These are phyloP conservation scores for Ocimum tenuiflorum DNA, from an alignment of 257 asterid genomes.

Conservation along the genomic window DNA sequence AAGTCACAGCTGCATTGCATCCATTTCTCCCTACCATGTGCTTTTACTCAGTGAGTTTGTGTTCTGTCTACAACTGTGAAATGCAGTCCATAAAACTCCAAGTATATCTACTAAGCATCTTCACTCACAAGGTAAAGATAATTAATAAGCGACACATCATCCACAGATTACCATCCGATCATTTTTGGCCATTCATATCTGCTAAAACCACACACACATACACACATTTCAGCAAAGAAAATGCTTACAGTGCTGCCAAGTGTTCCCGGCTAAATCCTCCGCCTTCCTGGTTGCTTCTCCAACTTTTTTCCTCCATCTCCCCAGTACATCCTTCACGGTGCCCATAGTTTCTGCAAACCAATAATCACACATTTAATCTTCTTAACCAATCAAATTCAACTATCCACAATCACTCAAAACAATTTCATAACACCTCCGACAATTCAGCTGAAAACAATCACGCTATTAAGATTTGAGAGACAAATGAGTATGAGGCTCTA, in stretches of 20 bases:
- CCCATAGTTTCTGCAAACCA: constrained; percentile 64
- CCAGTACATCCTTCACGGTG: constrained; percentile 67
- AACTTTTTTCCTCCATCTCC: constrained; percentile 85
- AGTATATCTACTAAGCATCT: not conserved
- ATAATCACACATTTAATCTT: not conserved
- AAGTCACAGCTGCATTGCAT: not conserved
- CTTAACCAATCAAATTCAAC: not conserved
- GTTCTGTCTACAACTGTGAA: not conserved
- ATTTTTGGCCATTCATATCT: not conserved
- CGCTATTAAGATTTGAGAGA: not conserved
- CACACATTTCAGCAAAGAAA: not conserved
- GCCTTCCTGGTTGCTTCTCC: constrained; percentile 88
- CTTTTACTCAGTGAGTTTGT: not conserved
- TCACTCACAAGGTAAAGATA: not conserved
- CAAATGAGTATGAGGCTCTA: not conserved
- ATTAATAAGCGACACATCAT: not conserved
- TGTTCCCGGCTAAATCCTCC: constrained; percentile 88
- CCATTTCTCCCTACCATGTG: not conserved
- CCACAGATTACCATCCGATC: not conserved
- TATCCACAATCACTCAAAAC: not conserved
- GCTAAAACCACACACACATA: no score
- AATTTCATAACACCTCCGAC: not conserved
- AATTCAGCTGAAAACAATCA: constrained; percentile 1
- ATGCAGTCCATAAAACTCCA: constrained; percentile 6
- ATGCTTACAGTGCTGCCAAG: constrained; percentile 95